Conservation (phyloP, 768 basidiomycete species). For the Leccinum aurantiacum region DNA sequence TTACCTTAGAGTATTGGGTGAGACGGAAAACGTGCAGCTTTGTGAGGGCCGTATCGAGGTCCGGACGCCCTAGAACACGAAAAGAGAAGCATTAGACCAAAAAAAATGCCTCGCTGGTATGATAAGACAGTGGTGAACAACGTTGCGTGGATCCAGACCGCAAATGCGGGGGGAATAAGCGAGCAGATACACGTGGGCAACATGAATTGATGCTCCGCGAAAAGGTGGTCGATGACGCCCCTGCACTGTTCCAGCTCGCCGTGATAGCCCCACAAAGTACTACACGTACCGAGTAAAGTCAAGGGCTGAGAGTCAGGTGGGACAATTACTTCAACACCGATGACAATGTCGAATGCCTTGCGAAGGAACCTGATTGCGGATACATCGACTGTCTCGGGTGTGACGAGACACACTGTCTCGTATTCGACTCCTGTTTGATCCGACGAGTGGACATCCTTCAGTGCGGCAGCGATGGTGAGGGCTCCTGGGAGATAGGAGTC, state of each 20-base stretch:
- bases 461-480: conserved; percentile 79
- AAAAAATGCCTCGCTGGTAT: background rate
- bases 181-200: conserved; percentile 10
- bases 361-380: conserved; percentile 76
- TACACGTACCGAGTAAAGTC: conserved; percentile 71
- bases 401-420: conserved; percentile 85
- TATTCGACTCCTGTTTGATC: conserved; percentile 49
- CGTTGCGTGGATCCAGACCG: conserved; percentile 17
- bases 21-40: conserved; percentile 96
- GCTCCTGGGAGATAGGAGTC: conserved; percentile 93
- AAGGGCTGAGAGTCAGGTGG: conserved; percentile 66
- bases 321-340: conserved; percentile 89
- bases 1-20: conserved; percentile 77
- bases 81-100: conserved; percentile 14
- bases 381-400: conserved; percentile 90
- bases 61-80: conserved; percentile 73
- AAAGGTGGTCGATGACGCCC: conserved; percentile 1
- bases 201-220: conserved; percentile 9
- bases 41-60: conserved; percentile 91
- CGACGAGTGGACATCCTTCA: conserved; percentile 71
- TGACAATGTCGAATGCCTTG: conserved; percentile 76
- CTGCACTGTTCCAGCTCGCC: background rate
- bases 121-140: conserved; percentile 19
- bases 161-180: conserved; percentile 6
- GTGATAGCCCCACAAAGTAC: conserved; percentile 8